Base-by-base conservation (phyloP, 2,329 filamentous ascomycete species). In the Fusarium palustre region DNA sequence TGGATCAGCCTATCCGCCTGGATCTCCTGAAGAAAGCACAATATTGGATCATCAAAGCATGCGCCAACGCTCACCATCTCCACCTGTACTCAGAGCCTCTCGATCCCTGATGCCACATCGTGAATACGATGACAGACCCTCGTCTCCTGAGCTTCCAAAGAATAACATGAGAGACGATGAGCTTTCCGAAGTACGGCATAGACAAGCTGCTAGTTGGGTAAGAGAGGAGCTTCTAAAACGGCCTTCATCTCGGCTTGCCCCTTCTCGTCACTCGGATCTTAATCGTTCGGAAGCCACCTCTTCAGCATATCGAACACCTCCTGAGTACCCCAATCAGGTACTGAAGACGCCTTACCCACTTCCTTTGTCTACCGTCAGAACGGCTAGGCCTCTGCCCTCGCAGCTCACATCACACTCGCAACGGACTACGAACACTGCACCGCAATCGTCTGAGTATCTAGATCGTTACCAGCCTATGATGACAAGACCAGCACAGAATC, bases 221-320 rank as follows among this genome's bases (percentile, higher is more conserved):
- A 77, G 74, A 42, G 74, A 79, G 47, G 80, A 84, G 63, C 79
- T 81, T 9, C 70, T 83, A 36, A 78, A 78, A 38, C 76, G 80
- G 0, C 81, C 81, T 1, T 81, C 80, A 2, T 81, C 79, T 7
- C 74, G 76, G 18, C 63, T 79, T n/a, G 64, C 65, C 36, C 45
- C 55, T 28, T 48, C 65, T 22, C 69, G 68, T 31, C 66, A 63
- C 24, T 72, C 70, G 20, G 71, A 70, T 12, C 59, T 48, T 15
- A 70, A 57, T 41, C 64, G 61, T 33, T 74, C 71, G 16, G 71
- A 70, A 9, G 68, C 47, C 36, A 70, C 53, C 33, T 74, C 71
- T 43, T 75, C 74, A 3, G 67, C 68, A 18, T 79, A 80, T 49
- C 48, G 65, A 42, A 79, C 77, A 11, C 75, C 76, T 1, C 74